A percentile compares a stretch with the other conserved stretches of the same genome.
Conservation (phyloP, 441 rosid species). For the Eutrema salsugineum region DNA sequence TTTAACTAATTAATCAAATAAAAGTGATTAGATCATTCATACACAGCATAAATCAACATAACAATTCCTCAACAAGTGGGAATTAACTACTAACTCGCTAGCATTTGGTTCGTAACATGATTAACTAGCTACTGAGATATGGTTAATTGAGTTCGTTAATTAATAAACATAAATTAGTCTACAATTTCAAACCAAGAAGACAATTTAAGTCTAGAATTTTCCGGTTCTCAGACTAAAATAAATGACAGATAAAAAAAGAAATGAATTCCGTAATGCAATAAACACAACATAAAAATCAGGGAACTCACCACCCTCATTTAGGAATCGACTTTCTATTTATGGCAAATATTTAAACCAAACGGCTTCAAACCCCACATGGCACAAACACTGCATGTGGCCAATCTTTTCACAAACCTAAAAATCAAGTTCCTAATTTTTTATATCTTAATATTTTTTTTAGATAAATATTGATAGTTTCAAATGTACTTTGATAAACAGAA, state of each 20-base stretch:
- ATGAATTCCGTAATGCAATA: background rate
- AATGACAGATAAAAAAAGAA: background rate
- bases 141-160: background rate
- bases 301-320: background rate
- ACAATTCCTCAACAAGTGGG: no score
- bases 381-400: constrained; percentile 21
- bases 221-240: background rate
- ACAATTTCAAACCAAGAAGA: background rate
- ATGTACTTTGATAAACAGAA: background rate
- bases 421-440: background rate
- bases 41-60: no score
- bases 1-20: no score
- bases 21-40: no score
- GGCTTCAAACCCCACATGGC: constrained; percentile 9
- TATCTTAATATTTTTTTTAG: background rate
- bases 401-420: constrained; percentile 4
- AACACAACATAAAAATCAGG: background rate
- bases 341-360: constrained; percentile 5
- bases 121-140: background rate
- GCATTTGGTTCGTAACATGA: no score
- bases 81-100: no score
- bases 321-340: constrained; percentile 19
- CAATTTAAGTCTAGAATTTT: no score
- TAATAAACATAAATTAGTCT: background rate
- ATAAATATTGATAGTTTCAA: background rate